phyloP scores from a whole-genome alignment of 2,329 filamentous ascomycete species.

The Neonectria hederae region DNA sequence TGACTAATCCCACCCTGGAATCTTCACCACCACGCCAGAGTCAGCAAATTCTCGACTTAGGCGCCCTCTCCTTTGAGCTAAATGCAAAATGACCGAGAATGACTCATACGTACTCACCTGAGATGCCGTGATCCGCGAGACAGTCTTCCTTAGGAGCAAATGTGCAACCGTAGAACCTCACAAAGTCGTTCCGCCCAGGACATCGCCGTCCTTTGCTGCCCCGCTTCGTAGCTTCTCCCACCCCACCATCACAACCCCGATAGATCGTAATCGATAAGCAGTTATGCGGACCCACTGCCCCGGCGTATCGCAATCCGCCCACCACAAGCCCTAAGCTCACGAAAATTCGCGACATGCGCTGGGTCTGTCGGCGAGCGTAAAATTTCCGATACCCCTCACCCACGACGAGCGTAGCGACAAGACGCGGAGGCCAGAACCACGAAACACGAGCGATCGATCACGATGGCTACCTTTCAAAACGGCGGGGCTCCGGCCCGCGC shows the following conservation, averaged over 20 bases:
- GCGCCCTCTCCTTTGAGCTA: slow-evolving; percentile 23
- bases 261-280: slow-evolving; percentile 43
- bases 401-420: slow-evolving; percentile 34
- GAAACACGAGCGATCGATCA: slow-evolving; percentile 43
- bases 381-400: slow-evolving; percentile 49
- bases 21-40: slow-evolving; percentile 22
- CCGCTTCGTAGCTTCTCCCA: slow-evolving; percentile 40
- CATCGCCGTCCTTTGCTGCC: slow-evolving; percentile 31
- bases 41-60: slow-evolving; percentile 29
- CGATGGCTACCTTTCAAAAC: slow-evolving; percentile 71
- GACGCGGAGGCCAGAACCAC: slow-evolving; percentile 41
- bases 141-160: not conserved
- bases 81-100: slow-evolving; percentile 38
- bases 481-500: slow-evolving; percentile 67
- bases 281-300: slow-evolving; percentile 32
- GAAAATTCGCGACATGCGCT: slow-evolving; percentile 47
- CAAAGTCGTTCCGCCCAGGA: slow-evolving; percentile 8
- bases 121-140: slow-evolving; percentile 12
- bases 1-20: slow-evolving; percentile 37
- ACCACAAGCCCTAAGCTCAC: slow-evolving; percentile 54
- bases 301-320: slow-evolving; percentile 41
- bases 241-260: slow-evolving; percentile 34
- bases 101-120: slow-evolving; percentile 37
- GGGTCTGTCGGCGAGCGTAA: slow-evolving; percentile 46
- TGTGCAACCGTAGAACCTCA: slow-evolving; percentile 10